Conservation (phyloP, 2,329 filamentous ascomycete species). For the Aspergillus persii region DNA sequence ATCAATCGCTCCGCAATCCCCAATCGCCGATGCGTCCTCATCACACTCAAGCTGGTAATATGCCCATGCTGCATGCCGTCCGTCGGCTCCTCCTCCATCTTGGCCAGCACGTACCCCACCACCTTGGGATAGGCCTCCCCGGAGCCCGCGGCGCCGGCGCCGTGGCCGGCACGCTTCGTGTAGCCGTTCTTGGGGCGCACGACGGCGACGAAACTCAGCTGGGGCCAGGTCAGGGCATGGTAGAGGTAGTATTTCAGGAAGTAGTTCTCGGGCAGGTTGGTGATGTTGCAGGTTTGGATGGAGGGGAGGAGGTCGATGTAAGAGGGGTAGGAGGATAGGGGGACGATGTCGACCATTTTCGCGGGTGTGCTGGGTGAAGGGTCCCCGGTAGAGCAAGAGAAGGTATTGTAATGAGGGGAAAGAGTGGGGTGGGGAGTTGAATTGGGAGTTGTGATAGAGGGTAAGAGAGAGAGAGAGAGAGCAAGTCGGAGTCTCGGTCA, state of each 20-base stretch:
- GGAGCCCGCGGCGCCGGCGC: conserved; percentile 16
- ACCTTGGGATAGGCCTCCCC: conserved; percentile 78
- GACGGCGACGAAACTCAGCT: conserved; percentile 93
- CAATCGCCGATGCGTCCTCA: conserved; percentile 87
- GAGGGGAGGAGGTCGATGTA: conserved; percentile 83
- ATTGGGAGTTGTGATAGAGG: background rate
- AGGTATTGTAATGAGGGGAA: conserved; percentile 2
- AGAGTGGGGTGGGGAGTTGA: background rate
- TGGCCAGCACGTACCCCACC: conserved; percentile 97
- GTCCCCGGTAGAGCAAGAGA: background rate
- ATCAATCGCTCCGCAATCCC: conserved; percentile 97
- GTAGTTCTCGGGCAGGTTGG: conserved; percentile 99
- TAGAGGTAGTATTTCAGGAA: conserved; percentile 99
- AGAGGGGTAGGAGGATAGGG: conserved; percentile 46
- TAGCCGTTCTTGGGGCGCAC: conserved; percentile 77
- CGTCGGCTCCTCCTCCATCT: conserved; percentile 97
- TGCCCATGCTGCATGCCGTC: conserved; percentile 93
- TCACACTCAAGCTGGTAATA: conserved; percentile 92
- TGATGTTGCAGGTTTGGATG: conserved; percentile 97
- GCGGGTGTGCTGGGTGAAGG: conserved; percentile 11
- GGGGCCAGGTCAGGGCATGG: conserved; percentile 96
- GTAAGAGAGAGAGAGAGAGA: background rate
- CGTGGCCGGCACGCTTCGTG: conserved; percentile 68
- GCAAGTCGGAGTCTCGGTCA: background rate
- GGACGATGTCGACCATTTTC: conserved; percentile 50